Evolutionary conservation across 305 asterid species (phyloP).

Genomic region (Fraxinus angustifolia): DNA sequence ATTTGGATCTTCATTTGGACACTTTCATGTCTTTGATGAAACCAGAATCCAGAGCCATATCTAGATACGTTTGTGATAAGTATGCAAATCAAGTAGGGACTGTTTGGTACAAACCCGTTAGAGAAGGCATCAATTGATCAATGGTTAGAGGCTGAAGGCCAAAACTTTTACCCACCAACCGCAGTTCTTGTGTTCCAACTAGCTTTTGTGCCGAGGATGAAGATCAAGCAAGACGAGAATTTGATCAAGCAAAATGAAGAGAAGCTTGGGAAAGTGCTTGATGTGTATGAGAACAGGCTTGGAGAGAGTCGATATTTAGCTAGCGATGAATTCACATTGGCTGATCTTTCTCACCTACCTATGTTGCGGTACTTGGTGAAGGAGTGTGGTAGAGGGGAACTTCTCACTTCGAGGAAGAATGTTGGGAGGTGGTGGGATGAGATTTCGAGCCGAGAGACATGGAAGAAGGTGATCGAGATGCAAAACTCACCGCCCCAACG

Average conservation of each 20-base stretch:
- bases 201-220: slow-evolving; percentile 64
- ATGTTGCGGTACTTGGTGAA: slow-evolving; percentile 46
- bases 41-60: slow-evolving; percentile 66
- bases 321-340: slow-evolving; percentile 69
- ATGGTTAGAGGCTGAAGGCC: slow-evolving; percentile 73
- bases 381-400: slow-evolving; percentile 38
- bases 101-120: slow-evolving; percentile 51
- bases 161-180: slow-evolving; percentile 64
- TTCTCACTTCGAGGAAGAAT: slow-evolving; percentile 52
- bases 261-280: slow-evolving; percentile 70
- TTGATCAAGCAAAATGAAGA: slow-evolving; percentile 58
- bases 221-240: slow-evolving; percentile 60
- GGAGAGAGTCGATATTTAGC: slow-evolving; percentile 64
- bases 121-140: slow-evolving; percentile 79
- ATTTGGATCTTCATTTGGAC: neutral
- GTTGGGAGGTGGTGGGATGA: slow-evolving; percentile 87
- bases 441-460: slow-evolving; percentile 58
- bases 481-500: slow-evolving; percentile 43
- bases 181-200: slow-evolving; percentile 58
- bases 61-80: slow-evolving; percentile 59
- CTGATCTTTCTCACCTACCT: slow-evolving; percentile 85
- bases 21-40: slow-evolving; percentile 1
- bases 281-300: slow-evolving; percentile 72
- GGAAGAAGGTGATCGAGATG: slow-evolving; percentile 81
- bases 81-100: slow-evolving; percentile 51